Conservation (phyloP, 495 filamentous ascomycete genomes). For the Tuber aestivum region DNA sequence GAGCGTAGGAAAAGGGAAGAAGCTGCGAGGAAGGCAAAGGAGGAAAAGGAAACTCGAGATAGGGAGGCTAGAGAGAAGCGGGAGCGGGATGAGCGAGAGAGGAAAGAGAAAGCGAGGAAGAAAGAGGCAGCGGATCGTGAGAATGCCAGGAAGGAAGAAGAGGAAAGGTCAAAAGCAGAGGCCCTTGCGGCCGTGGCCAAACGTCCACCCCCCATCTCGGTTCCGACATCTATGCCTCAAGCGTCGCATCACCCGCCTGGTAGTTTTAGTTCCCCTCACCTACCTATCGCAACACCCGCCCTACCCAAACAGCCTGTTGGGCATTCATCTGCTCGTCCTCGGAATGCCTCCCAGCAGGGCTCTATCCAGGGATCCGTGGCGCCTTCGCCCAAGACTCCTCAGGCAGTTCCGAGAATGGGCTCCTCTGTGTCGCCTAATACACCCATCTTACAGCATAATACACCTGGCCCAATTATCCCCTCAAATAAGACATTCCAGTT, state of each 20-base stretch:
- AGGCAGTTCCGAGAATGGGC: slow-evolving; percentile 52
- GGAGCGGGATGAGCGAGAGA: slow-evolving; percentile 69
- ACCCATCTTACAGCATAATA: slow-evolving; percentile 53
- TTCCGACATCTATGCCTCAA: slow-evolving; percentile 44
- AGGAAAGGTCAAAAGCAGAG: slow-evolving; percentile 49
- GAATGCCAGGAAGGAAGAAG: slow-evolving; percentile 61
- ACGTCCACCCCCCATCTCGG: slow-evolving; percentile 53
- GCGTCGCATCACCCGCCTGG: slow-evolving; percentile 43
- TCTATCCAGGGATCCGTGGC: slow-evolving; percentile 69
- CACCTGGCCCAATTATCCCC: slow-evolving; percentile 51
- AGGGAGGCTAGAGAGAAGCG: slow-evolving; percentile 67
- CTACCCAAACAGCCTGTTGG: slow-evolving; percentile 57
- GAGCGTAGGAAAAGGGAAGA: slow-evolving; percentile 71
- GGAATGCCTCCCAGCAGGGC: slow-evolving; percentile 76
- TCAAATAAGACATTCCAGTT: slow-evolving; percentile 46
- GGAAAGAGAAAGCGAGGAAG: slow-evolving; percentile 54
- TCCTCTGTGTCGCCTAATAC: slow-evolving; percentile 63
- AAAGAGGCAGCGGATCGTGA: slow-evolving; percentile 65
- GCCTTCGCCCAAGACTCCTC: slow-evolving; percentile 61
- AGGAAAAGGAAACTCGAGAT: slow-evolving; percentile 65
- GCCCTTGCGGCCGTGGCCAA: slow-evolving; percentile 47
- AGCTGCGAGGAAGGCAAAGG: slow-evolving; percentile 53
- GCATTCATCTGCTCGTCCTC: slow-evolving; percentile 66
- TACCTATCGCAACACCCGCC: slow-evolving; percentile 69
- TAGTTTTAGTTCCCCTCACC: slow-evolving; percentile 66